Percentiles rank a stretch among this genome's conserved stretches.
phyloP scores from a whole-genome alignment of 2,329 filamentous ascomycete genomes.

The Penicillium griseofulvum region DNA sequence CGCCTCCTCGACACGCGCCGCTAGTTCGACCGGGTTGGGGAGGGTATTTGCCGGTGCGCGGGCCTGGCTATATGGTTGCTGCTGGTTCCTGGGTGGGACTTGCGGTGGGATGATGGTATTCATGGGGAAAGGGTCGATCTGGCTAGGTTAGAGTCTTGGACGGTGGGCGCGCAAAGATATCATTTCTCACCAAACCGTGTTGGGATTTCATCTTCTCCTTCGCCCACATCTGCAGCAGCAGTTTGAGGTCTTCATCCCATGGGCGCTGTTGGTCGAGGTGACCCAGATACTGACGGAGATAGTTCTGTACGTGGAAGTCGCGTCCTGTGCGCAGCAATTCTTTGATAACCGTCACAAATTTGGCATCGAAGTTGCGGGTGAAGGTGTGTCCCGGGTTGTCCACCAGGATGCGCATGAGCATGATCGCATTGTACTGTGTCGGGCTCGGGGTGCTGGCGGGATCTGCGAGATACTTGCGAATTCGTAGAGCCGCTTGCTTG shows the following conservation, averaged over 20 bases:
- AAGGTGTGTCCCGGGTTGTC: slow-evolving; percentile 91
- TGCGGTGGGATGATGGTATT: background rate
- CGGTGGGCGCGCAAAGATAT: background rate
- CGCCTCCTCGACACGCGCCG: slow-evolving; percentile 82
- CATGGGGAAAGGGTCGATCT: slow-evolving; percentile 13
- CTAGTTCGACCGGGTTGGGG: slow-evolving; percentile 73
- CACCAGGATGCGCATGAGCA: slow-evolving; percentile 86
- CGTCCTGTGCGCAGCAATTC: slow-evolving; percentile 67
- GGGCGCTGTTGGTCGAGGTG: slow-evolving; percentile 69
- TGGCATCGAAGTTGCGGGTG: slow-evolving; percentile 83
- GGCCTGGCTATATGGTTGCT: slow-evolving; percentile 6
- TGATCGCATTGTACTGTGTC: slow-evolving; percentile 92
- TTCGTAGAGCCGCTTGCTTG: slow-evolving; percentile 72
- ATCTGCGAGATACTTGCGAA: slow-evolving; percentile 77
- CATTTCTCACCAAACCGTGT: slow-evolving; percentile 39
- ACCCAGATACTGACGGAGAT: slow-evolving; percentile 83
- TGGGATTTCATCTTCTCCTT: slow-evolving; percentile 73
- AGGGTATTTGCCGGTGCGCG: slow-evolving; percentile 43
- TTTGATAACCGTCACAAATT: slow-evolving; percentile 75
- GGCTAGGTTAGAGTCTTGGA: background rate
- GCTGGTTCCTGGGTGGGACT: background rate
- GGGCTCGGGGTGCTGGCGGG: slow-evolving; percentile 65
- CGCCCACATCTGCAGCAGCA: slow-evolving; percentile 81
- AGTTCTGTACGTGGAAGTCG: slow-evolving; percentile 76
- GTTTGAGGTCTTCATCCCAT: slow-evolving; percentile 69